Evolutionary conservation across 2,329 filamentous ascomycete genomes (phyloP), one percentile per base, ranked within the genome.

Genomic region (Tolypocladium ovalisporum): DNA sequence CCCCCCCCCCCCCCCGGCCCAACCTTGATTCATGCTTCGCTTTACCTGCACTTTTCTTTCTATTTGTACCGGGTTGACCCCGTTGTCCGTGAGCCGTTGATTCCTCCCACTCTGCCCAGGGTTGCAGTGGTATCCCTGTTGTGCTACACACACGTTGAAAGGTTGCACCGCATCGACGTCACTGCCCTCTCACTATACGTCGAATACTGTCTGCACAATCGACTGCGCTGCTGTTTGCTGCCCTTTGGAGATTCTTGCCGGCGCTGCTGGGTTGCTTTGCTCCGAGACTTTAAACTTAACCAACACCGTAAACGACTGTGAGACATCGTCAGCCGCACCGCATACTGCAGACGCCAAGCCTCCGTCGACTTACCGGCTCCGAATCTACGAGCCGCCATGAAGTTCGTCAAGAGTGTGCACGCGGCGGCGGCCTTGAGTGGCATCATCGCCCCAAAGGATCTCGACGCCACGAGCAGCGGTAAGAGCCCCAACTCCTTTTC

Each of bases 401-500:
- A 62, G 56, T 64, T 68, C 51, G 34, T 58, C 24, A 64, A 60
- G 57, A 62, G 62, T 42, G 54, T 67, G 13, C 58, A 62, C 37
- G 44, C 64, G 29, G 64, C 62, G n/a, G 65, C 66, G 40, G 61
- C 65, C 22, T 24, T 62, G 19, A 57, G 62, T 62, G 56, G 67
- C 52, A 64, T 71, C 34, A 62, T 68, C 27, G 60, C 67, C 19
- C 75, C 74, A 9, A 71, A 68, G 56, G 63, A 75, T 27, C 66
- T 80, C 39, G 65, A 79, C 56, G 66, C 78, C 54, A 59, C 61
- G 40, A 69, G 67, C 24, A 56, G 66, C 37, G 62, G 73, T 75
- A 63, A 54, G 72, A 68, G 22, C n/a, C 8, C 32, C n/a, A 6
- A 19, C 44, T 39, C 19, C 1, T 13, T 13, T 17, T 5, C 19